phyloP scores from a whole-genome alignment of 2,329 filamentous ascomycete genomes.

The Alternaria sp. region DNA sequence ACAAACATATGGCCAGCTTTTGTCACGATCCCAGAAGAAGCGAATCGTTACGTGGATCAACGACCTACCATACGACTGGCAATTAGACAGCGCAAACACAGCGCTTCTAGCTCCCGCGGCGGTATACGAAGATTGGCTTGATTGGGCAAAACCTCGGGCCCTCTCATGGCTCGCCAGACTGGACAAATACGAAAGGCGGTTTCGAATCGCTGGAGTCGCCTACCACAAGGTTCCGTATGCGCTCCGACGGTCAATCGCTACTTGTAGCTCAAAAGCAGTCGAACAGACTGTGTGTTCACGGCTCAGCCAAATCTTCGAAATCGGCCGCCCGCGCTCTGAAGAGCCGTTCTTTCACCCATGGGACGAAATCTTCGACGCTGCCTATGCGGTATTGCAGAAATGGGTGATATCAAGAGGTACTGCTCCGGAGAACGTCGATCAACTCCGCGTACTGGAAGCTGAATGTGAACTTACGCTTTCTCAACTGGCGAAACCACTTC shows the following conservation, averaged over 20 bases:
- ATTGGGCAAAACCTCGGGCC: not conserved
- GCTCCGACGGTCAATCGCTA: not conserved
- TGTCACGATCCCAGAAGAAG: not conserved
- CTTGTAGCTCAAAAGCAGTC: not conserved
- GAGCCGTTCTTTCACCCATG: conserved; percentile 11
- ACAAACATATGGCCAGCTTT: not conserved
- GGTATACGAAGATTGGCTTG: conserved; percentile 12
- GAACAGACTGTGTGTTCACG: not conserved
- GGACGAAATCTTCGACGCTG: not conserved
- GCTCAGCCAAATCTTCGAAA: conserved; percentile 8
- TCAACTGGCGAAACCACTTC: not conserved
- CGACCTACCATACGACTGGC: not conserved
- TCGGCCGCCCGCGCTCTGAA: not conserved
- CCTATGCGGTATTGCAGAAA: not conserved
- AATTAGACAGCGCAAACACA: not conserved
- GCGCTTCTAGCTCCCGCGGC: not conserved
- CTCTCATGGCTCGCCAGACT: conserved; percentile 6
- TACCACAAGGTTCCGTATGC: conserved; percentile 11
- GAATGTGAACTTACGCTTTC: not conserved
- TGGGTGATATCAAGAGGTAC: not conserved
- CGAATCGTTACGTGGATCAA: not conserved
- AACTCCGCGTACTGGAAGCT: not conserved
- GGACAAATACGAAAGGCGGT: conserved; percentile 7
- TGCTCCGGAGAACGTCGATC: not conserved
- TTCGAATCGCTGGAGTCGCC: conserved; percentile 1